Percentiles rank a stretch among this genome's conserved stretches.
Evolutionary conservation across 176 grass and related monocot species (phyloP).

Genomic region (Aegilops bicornis): DNA sequence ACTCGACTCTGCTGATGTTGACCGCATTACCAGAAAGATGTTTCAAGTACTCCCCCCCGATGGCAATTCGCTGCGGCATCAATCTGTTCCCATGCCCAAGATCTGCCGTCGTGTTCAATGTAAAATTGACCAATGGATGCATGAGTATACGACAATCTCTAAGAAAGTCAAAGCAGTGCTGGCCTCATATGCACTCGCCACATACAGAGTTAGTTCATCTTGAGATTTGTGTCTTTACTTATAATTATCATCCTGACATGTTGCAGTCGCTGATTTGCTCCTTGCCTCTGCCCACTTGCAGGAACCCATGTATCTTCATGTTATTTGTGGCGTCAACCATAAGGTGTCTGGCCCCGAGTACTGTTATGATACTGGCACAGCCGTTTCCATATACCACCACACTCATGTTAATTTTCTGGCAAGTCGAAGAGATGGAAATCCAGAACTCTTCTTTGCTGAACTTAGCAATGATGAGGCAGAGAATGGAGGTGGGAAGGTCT

Average conservation of each 20-base stretch:
- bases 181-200: not conserved
- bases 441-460: slow-evolving; percentile 12
- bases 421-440: not conserved
- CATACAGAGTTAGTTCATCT: not conserved
- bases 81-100: not conserved
- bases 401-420: not conserved
- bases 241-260: not conserved
- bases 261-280: not conserved
- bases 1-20: not conserved
- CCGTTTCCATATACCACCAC: not conserved
- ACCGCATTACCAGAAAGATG: not conserved
- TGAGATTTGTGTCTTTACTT: not conserved
- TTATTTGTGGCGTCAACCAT: not conserved
- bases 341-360: not conserved
- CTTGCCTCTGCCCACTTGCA: not conserved
- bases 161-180: not conserved
- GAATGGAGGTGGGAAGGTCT: not conserved
- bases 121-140: not conserved
- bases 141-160: not conserved
- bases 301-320: slow-evolving; percentile 2
- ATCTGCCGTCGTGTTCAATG: not conserved
- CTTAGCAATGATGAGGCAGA: not conserved
- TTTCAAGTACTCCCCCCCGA: not conserved
- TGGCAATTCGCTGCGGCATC: not conserved
- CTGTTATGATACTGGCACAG: not conserved